A percentile compares a stretch with the other conserved stretches of the same genome.
Evolutionary conservation across 805 yeast species (phyloP).

Genomic region (Metschnikowia orientalis): DNA sequence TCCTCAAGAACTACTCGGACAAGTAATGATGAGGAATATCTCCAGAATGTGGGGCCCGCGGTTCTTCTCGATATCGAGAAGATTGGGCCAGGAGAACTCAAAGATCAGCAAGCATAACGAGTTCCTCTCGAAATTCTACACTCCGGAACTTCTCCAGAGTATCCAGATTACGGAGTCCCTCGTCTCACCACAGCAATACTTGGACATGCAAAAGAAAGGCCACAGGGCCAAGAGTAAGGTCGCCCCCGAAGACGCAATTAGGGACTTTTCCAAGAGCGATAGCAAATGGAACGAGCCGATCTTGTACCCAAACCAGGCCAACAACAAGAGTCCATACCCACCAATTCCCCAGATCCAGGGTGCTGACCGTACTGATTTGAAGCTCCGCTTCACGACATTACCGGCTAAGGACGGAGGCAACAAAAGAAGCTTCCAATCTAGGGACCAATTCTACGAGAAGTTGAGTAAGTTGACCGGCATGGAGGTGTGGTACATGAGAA

Average conservation of each 20-base stretch:
- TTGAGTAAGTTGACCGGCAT: slow-evolving; percentile 64
- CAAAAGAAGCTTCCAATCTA: slow-evolving; percentile 2
- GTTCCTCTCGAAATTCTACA: slow-evolving; percentile 68
- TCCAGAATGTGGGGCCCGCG: slow-evolving; percentile 4
- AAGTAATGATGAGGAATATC: slow-evolving; percentile 12
- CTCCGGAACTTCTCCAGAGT: slow-evolving; percentile 75
- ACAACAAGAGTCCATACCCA: slow-evolving; percentile 52
- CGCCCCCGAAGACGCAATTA: slow-evolving; percentile 60
- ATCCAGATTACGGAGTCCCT: slow-evolving; percentile 76
- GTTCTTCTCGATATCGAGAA: slow-evolving; percentile 5
- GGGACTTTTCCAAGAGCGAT: slow-evolving; percentile 68
- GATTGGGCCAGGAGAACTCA: not conserved
- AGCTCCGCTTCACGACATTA: slow-evolving; percentile 27
- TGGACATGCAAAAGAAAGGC: slow-evolving; percentile 32
- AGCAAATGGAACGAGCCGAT: slow-evolving; percentile 69
- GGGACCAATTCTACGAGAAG: slow-evolving; percentile 43
- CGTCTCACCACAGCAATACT: slow-evolving; percentile 61
- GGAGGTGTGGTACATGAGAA: slow-evolving; percentile 54
- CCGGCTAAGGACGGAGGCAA: slow-evolving; percentile 7
- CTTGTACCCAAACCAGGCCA: slow-evolving; percentile 46
- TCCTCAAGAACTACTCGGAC: slow-evolving; percentile 1
- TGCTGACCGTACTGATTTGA: slow-evolving; percentile 44
- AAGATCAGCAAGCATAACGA: slow-evolving; percentile 42
- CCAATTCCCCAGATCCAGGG: slow-evolving; percentile 52
- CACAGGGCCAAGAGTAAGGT: slow-evolving; percentile 41